Percentiles rank a stretch among this genome's conserved stretches.
phyloP scores from a whole-genome alignment of 768 basidiomycete genomes.

The Podaxis sp. region DNA sequence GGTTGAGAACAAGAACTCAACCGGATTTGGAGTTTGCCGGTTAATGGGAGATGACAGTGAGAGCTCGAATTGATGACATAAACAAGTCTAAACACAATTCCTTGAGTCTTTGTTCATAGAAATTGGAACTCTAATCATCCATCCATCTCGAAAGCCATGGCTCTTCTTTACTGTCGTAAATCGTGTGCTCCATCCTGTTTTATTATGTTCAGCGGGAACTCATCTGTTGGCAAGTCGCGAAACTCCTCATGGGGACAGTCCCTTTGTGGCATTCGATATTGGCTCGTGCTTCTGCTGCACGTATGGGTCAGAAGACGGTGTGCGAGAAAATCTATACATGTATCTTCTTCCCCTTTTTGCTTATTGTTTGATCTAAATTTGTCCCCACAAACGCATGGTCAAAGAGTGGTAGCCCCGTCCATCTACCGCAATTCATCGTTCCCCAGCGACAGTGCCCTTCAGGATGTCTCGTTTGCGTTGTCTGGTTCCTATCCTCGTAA shows the following conservation, averaged over 20 bases:
- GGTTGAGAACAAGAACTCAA: background rate
- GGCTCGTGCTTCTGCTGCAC: background rate
- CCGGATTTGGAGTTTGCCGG: no score
- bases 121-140: no score
- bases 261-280: background rate
- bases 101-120: no score
- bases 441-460: background rate
- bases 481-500: background rate
- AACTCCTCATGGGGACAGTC: background rate
- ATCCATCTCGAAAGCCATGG: no score
- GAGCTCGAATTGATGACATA: no score
- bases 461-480: background rate
- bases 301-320: background rate
- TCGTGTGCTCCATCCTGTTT: no score
- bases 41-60: no score
- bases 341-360: background rate
- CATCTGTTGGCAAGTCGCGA: background rate
- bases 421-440: background rate
- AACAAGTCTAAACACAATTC: no score
- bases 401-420: background rate
- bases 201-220: background rate
- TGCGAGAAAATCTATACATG: background rate
- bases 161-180: no score
- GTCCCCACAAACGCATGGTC: background rate
- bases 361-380: background rate